Evolutionary conservation across 345 rosid species (phyloP).

Genomic region (Hypericum perforatum): DNA sequence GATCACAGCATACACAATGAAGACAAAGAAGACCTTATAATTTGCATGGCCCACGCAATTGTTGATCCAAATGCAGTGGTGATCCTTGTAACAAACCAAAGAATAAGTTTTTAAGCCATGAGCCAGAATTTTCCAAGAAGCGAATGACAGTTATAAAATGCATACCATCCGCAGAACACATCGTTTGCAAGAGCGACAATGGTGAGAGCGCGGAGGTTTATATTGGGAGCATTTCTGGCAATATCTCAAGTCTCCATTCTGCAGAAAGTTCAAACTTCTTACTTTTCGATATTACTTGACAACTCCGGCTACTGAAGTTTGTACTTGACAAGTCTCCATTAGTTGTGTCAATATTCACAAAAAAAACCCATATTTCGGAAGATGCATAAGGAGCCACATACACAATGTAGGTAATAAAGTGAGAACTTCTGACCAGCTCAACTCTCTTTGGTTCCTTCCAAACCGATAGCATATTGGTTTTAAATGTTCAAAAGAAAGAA

Average conservation of each 20-base stretch:
- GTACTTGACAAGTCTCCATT: too few species aligned
- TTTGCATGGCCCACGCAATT: slow-evolving; percentile 91
- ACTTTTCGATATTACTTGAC: not conserved
- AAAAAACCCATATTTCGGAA: too few species aligned
- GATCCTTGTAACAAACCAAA: slow-evolving; percentile 61
- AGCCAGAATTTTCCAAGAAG: slow-evolving; percentile 16
- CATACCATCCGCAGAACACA: slow-evolving; percentile 86
- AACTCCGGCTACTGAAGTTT: not conserved
- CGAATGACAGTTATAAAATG: slow-evolving; percentile 11
- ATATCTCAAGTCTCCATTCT: slow-evolving; percentile 91
- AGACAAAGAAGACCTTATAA: slow-evolving; percentile 80
- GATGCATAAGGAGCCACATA: too few species aligned
- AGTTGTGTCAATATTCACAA: too few species aligned
- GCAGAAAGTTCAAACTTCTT: slow-evolving; percentile 21
- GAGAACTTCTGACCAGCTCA: too few species aligned
- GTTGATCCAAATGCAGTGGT: slow-evolving; percentile 95
- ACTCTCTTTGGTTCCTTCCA: too few species aligned
- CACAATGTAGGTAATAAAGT: too few species aligned
- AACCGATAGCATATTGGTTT: too few species aligned
- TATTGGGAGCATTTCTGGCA: slow-evolving; percentile 81
- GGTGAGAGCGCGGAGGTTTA: slow-evolving; percentile 95
- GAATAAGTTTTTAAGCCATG: slow-evolving; percentile 22
- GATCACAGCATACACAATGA: slow-evolving; percentile 60
- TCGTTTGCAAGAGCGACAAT: slow-evolving; percentile 88
- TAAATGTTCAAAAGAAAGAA: too few species aligned